Conservation (phyloP, 345 rosid species). For the Gossypium arboreum region DNA sequence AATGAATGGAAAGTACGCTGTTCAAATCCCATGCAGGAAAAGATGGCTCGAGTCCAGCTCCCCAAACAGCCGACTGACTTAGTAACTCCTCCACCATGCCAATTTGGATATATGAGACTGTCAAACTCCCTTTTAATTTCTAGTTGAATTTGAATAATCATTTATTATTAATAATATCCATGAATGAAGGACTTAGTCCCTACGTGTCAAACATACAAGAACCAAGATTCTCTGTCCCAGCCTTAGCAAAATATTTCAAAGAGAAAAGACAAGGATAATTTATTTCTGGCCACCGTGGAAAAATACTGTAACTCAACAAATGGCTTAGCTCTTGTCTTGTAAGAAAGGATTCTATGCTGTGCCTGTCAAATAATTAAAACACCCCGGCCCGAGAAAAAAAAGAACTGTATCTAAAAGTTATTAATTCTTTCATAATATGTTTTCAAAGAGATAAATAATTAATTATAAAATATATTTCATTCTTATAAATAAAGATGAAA, state of each 20-base stretch:
- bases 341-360: neutral
- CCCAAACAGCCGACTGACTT: neutral
- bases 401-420: no score
- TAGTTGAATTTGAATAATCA: neutral
- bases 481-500: fast-evolving
- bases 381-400: neutral
- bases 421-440: no score
- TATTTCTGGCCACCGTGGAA: neutral
- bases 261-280: neutral
- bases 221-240: slow-evolving; percentile 1
- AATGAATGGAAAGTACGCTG: neutral
- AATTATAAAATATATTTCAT: fast-evolving
- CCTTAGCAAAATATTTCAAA: no score
- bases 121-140: slow-evolving; percentile 3
- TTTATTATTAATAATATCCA: neutral
- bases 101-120: neutral
- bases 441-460: fast-evolving
- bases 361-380: neutral
- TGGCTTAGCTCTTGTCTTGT: neutral
- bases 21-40: neutral
- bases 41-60: neutral
- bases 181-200: neutral
- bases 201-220: slow-evolving; percentile 9
- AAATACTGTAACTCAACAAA: neutral
- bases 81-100: neutral